Evolutionary conservation across 208 protist genomes (phyloP).

Genomic region (Acanthamoeba quina): DNA sequence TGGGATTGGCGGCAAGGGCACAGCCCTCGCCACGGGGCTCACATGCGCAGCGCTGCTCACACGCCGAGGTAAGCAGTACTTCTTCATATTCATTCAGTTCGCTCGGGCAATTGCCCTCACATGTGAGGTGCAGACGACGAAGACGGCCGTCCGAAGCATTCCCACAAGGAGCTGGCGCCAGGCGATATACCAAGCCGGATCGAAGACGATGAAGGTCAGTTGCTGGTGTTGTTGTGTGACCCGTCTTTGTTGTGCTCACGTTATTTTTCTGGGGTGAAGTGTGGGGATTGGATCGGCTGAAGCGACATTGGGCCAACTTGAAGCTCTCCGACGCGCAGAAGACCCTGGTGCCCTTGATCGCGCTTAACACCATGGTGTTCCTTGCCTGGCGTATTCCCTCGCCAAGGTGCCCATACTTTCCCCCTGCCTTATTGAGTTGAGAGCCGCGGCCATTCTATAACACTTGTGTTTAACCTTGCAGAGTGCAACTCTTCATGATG

Average conservation of each 20-base stretch:
- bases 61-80: not conserved
- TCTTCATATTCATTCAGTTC: too few species aligned
- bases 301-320: not conserved
- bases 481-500: not conserved
- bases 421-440: not conserved
- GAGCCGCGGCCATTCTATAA: not conserved
- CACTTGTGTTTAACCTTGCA: not conserved
- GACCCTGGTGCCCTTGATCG: constrained; percentile 26
- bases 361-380: not conserved
- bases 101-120: not conserved
- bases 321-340: not conserved
- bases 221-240: not conserved
- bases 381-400: constrained; percentile 17
- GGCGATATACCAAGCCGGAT: not conserved
- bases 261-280: not conserved
- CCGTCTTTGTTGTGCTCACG: too few species aligned
- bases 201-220: not conserved
- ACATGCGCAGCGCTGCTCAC: not conserved
- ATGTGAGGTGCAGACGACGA: not conserved
- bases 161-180: not conserved
- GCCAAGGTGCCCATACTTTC: not conserved
- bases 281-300: not conserved
- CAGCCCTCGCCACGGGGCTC: not conserved
- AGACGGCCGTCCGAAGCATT: not conserved
- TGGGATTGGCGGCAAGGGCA: not conserved